Conservation (phyloP, 129 eudicot genomes). For the Flaveria trinervia region DNA sequence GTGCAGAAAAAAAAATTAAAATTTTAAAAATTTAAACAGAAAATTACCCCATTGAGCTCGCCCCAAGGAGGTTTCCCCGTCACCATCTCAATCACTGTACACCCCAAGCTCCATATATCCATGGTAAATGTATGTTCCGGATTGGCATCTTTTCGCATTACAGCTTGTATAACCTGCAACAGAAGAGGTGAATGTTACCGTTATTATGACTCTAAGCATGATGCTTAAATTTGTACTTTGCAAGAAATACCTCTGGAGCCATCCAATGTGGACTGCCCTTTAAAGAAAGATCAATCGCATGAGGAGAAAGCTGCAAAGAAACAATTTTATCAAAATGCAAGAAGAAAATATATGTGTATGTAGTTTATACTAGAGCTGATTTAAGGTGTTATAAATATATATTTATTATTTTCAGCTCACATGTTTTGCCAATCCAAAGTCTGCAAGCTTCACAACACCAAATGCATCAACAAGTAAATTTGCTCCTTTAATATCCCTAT, state of each 20-base stretch:
- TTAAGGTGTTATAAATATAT: constrained; percentile 11
- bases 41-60: constrained; percentile 57
- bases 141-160: constrained; percentile 59
- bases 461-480: constrained; percentile 89
- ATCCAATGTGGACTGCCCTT: constrained; percentile 98
- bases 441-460: constrained; percentile 97
- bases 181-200: background rate
- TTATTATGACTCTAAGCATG: constrained; percentile 17
- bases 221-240: constrained; percentile 2
- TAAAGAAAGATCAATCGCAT: constrained; percentile 62
- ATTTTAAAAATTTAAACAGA: background rate
- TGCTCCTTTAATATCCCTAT: constrained; percentile 96
- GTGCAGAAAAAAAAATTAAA: background rate
- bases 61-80: constrained; percentile 97
- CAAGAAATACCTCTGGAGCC: constrained; percentile 88
- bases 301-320: constrained; percentile 57
- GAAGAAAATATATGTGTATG: background rate
- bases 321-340: background rate
- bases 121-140: constrained; percentile 74
- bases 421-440: constrained; percentile 95
- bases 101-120: constrained; percentile 98
- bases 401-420: constrained; percentile 50
- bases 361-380: background rate
- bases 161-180: constrained; percentile 80
- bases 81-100: constrained; percentile 90